phyloP scores from a whole-genome alignment of 2,329 filamentous ascomycete genomes.

The Sarocladium brachiariae region DNA sequence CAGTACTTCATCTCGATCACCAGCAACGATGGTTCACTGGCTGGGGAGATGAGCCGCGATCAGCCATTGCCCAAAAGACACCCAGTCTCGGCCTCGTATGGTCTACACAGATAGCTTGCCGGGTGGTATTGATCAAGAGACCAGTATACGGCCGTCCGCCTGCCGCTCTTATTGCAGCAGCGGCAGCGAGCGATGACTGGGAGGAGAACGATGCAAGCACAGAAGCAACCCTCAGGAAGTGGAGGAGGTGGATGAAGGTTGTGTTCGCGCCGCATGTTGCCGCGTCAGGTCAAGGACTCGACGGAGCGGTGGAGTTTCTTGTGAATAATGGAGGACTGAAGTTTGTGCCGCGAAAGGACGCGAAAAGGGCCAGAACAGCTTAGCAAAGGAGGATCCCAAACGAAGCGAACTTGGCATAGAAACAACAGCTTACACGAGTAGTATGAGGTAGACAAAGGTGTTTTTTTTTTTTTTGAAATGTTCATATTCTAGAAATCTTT shows the following conservation, averaged over 20 bases:
- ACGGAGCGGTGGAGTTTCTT: slow-evolving; percentile 62
- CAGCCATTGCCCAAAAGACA: slow-evolving; percentile 58
- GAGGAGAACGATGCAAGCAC: slow-evolving; percentile 35
- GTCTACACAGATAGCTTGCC: slow-evolving; percentile 80
- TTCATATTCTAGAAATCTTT: too few relatives aligned
- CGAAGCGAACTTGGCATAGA: neutral
- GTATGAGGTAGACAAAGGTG: too few relatives aligned
- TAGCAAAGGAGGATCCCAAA: neutral
- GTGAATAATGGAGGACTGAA: slow-evolving; percentile 61
- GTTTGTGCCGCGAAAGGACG: slow-evolving; percentile 18
- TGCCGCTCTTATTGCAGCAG: slow-evolving; percentile 19
- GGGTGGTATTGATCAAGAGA: slow-evolving; percentile 73
- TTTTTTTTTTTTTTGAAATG: too few relatives aligned
- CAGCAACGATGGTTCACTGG: slow-evolving; percentile 94
- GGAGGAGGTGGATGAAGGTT: slow-evolving; percentile 76
- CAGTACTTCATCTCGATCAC: slow-evolving; percentile 69
- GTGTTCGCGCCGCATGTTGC: slow-evolving; percentile 78
- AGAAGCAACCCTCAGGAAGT: slow-evolving; percentile 45
- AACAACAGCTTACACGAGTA: neutral
- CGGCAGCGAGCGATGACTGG: slow-evolving; percentile 14
- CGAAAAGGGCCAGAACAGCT: slow-evolving; percentile 7
- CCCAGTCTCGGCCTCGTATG: slow-evolving; percentile 83
- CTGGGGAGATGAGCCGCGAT: slow-evolving; percentile 68
- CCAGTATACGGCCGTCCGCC: slow-evolving; percentile 42
- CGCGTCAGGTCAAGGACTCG: slow-evolving; percentile 40